Percentiles rank a stretch among this genome's conserved stretches.
Evolutionary conservation across 108 stramenopile species (phyloP).

Genomic region (Skeletonema potamos): DNA sequence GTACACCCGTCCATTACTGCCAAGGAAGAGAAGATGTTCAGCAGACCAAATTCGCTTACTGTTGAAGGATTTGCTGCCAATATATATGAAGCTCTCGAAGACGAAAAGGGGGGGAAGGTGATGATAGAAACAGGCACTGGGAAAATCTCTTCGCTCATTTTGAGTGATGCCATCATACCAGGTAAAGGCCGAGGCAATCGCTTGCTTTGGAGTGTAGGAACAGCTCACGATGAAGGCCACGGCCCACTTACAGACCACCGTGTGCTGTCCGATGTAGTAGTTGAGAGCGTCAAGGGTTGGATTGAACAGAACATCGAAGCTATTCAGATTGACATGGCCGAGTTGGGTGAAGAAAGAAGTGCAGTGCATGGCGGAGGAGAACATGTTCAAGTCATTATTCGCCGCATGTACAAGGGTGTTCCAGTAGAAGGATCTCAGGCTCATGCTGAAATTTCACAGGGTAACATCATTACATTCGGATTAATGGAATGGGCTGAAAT

Average conservation of each 20-base stretch:
- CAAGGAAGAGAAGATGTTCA: no score
- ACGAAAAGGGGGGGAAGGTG: background rate
- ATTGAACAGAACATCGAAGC: conserved; percentile 1
- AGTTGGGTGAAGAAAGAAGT: conserved; percentile 12
- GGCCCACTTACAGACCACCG: background rate
- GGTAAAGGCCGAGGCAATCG: conserved; percentile 7
- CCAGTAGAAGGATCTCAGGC: conserved; percentile 1
- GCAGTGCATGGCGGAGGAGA: conserved; percentile 15
- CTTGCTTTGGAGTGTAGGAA: conserved; percentile 23
- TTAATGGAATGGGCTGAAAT: no score
- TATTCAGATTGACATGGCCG: conserved; percentile 1
- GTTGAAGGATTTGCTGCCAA: no score
- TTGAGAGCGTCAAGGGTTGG: background rate
- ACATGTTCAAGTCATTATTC: conserved; percentile 11
- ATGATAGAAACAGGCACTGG: conserved; percentile 14
- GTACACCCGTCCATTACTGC: no score
- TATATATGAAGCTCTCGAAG: no score
- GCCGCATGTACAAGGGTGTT: conserved; percentile 12
- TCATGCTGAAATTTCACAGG: conserved; percentile 10
- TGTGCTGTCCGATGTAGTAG: conserved; percentile 3
- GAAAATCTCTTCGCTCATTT: conserved; percentile 5
- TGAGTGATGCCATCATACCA: conserved; percentile 8
- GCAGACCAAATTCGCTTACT: no score
- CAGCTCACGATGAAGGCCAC: conserved; percentile 1
- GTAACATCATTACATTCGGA: background rate